phyloP scores from a whole-genome alignment of 805 yeast species.

The Torulaspora microellipsoides region DNA sequence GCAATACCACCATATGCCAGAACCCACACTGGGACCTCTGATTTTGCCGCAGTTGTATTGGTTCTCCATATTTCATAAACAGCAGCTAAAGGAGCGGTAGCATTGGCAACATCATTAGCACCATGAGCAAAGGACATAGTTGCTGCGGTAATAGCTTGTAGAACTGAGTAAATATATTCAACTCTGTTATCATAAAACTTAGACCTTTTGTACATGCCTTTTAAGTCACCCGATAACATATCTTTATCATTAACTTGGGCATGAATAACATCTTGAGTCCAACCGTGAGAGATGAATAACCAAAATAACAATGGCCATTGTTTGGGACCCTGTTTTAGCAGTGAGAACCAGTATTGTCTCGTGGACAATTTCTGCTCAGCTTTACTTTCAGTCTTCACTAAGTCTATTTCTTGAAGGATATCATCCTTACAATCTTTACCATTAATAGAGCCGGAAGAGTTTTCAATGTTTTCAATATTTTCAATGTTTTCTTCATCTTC shows the following conservation, averaged over 20 bases:
- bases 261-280: constrained; percentile 57
- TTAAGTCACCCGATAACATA: constrained; percentile 44
- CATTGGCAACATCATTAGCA: constrained; percentile 74
- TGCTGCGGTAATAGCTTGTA: constrained; percentile 69
- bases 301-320: constrained; percentile 52
- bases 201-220: constrained; percentile 50
- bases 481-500: constrained; percentile 11
- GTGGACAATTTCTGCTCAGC: constrained; percentile 32
- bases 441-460: constrained; percentile 11
- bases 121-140: constrained; percentile 84
- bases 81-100: constrained; percentile 70
- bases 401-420: constrained; percentile 19
- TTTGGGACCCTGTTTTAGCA: constrained; percentile 43
- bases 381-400: constrained; percentile 13
- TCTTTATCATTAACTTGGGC: constrained; percentile 41
- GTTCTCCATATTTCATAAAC: constrained; percentile 58
- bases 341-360: constrained; percentile 35
- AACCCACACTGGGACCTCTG: constrained; percentile 69
- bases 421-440: constrained; percentile 22
- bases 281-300: constrained; percentile 53
- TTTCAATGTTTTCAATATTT: constrained; percentile 2
- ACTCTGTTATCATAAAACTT: constrained; percentile 66
- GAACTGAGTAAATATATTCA: constrained; percentile 61
- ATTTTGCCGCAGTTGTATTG: constrained; percentile 41
- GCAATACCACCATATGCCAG: constrained; percentile 63